phyloP scores from a whole-genome alignment of 2,329 filamentous ascomycete genomes.

The Apiospora rasikravindrae region DNA sequence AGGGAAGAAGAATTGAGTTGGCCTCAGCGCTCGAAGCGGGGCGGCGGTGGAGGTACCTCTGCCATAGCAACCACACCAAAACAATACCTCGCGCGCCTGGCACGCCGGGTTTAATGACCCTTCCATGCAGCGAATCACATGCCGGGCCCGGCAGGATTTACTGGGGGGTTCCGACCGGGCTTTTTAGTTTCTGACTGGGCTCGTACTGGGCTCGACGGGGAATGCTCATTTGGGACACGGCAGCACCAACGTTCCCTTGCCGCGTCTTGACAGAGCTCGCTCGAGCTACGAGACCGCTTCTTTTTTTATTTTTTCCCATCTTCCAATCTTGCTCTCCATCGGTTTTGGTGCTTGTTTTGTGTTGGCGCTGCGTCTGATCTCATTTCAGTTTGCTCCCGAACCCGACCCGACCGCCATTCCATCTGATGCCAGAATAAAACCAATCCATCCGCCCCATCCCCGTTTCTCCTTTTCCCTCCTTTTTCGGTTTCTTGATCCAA shows the following conservation, averaged over 20 bases:
- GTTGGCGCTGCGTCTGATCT: slow-evolving; percentile 2
- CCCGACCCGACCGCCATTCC: background rate
- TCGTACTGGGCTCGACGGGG: background rate
- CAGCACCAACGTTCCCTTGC: background rate
- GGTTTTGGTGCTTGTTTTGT: background rate
- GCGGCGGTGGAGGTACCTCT: background rate
- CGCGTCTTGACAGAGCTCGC: too few species aligned
- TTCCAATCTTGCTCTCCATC: background rate
- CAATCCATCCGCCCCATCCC: background rate
- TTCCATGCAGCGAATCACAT: background rate
- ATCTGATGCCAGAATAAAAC: slow-evolving; percentile 1
- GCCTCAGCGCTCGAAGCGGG: background rate
- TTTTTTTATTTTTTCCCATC: slow-evolving; percentile 6
- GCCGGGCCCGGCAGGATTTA: background rate
- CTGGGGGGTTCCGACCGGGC: background rate
- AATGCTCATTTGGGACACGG: slow-evolving; percentile 11
- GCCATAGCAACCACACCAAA: background rate
- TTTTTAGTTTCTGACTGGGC: background rate
- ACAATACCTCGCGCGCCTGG: background rate
- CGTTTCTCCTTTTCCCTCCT: slow-evolving; percentile 11
- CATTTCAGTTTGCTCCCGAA: too few species aligned
- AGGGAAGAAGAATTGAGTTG: background rate
- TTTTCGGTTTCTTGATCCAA: background rate
- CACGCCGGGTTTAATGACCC: background rate
- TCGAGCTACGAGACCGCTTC: background rate